Evolutionary conservation across 208 protist species (phyloP).

Genomic region (Trypanosoma avium): DNA sequence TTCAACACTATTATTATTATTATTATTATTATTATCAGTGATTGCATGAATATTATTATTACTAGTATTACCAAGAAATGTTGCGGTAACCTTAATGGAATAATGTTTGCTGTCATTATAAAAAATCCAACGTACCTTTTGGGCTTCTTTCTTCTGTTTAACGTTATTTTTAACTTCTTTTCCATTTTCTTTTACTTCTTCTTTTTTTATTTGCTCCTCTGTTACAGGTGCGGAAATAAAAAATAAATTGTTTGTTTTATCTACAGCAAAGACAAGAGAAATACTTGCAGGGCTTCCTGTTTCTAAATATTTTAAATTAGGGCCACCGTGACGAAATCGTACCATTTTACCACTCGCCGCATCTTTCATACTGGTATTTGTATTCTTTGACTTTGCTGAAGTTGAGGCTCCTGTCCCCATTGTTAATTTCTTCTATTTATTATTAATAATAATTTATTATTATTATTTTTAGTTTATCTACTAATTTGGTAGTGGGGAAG

Average conservation of each 20-base stretch:
- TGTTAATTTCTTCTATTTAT: too few relatives aligned
- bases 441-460: too few relatives aligned
- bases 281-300: neutral
- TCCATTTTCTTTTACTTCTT: neutral
- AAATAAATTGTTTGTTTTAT: neutral
- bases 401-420: too few relatives aligned
- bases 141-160: neutral
- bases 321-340: neutral
- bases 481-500: too few relatives aligned
- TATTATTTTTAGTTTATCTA: too few relatives aligned
- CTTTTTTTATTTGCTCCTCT: neutral
- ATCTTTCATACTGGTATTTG: neutral
- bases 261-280: neutral
- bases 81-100: constrained; percentile 2
- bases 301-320: neutral
- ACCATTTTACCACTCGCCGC: neutral
- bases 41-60: too few relatives aligned
- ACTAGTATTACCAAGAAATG: constrained; percentile 1
- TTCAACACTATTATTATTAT: too few relatives aligned
- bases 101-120: constrained; percentile 24
- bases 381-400: too few relatives aligned
- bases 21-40: too few relatives aligned
- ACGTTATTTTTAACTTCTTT: neutral
- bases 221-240: neutral
- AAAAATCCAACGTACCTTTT: constrained; percentile 11